A percentile compares a stretch with the other conserved stretches of the same genome.
Conservation (phyloP, 768 basidiomycete species). For the Cytidiella melzeri region DNA sequence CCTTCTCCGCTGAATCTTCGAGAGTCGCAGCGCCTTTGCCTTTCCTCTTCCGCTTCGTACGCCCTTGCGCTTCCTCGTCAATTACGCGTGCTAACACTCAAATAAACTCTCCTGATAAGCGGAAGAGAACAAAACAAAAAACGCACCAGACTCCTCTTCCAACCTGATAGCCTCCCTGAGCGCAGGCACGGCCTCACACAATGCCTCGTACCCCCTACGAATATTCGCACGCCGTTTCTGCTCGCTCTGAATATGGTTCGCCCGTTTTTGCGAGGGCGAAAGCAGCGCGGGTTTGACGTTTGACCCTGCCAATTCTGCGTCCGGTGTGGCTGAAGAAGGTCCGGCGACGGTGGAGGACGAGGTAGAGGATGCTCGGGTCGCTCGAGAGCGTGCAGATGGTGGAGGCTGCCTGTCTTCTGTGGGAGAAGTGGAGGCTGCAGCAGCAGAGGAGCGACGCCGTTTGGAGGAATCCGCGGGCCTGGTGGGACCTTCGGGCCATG, state of each 20-base stretch:
- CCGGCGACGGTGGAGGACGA: neutral
- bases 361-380: neutral
- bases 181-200: conserved; percentile 79
- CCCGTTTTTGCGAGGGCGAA: conserved; percentile 82
- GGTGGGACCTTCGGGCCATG: neutral
- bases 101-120: neutral
- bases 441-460: conserved; percentile 12
- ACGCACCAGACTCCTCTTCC: conserved; percentile 53
- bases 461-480: conserved; percentile 3
- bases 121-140: neutral
- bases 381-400: conserved; percentile 10
- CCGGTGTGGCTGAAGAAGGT: neutral
- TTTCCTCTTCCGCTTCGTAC: conserved; percentile 26
- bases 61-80: conserved; percentile 30
- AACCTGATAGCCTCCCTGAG: conserved; percentile 73
- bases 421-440: conserved; percentile 9
- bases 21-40: conserved; percentile 22
- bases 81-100: conserved; percentile 24
- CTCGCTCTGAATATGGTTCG: conserved; percentile 91
- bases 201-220: conserved; percentile 78
- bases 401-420: conserved; percentile 7
- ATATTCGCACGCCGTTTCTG: conserved; percentile 93
- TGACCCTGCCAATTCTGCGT: conserved; percentile 10
- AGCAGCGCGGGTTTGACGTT: conserved; percentile 41
- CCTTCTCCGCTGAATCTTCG: conserved; percentile 51